A percentile compares a stretch with the other conserved stretches of the same genome.
These are phyloP conservation scores for Nigrospora sphaerica DNA, from an alignment of 2,329 filamentous ascomycete species.

Conservation along the genomic window DNA sequence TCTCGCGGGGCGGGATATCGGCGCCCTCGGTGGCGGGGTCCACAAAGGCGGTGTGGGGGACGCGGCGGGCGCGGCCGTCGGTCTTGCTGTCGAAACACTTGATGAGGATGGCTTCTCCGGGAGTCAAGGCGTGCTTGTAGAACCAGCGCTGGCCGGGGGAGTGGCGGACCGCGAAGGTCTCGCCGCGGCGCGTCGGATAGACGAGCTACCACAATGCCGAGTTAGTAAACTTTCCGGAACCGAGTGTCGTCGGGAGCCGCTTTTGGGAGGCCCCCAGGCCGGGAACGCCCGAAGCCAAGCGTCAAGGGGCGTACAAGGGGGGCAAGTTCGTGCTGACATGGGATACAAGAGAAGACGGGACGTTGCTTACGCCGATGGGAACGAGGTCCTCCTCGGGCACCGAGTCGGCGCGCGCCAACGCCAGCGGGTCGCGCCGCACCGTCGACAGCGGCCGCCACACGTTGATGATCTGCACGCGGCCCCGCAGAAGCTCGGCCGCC, in stretches of 20 bases:
- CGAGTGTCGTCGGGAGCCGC: no score
- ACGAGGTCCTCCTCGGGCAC: slow-evolving; percentile 42
- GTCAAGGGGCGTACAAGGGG: no score
- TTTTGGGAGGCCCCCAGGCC: no score
- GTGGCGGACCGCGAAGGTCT: slow-evolving; percentile 34
- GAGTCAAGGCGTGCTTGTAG: slow-evolving; percentile 39
- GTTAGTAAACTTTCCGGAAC: no score
- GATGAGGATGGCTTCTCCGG: slow-evolving; percentile 46
- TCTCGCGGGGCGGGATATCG: slow-evolving; percentile 43
- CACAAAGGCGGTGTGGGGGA: slow-evolving; percentile 46
- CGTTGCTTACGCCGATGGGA: slow-evolving; percentile 16
- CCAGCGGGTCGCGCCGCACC: slow-evolving; percentile 43
- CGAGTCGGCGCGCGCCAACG: slow-evolving; percentile 39
- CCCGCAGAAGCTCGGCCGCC: slow-evolving; percentile 28
- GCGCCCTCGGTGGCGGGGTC: slow-evolving; percentile 30
- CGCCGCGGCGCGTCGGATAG: slow-evolving; percentile 38
- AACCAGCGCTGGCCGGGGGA: slow-evolving; percentile 38
- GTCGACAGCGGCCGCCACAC: slow-evolving; percentile 41
- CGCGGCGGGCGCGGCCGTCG: slow-evolving; percentile 39
- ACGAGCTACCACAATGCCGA: slow-evolving; percentile 21
- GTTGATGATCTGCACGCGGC: slow-evolving; percentile 44
- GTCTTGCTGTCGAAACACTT: slow-evolving; percentile 52
- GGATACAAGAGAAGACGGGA: no score
- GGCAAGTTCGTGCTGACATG: no score
- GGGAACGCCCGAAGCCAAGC: no score